Base-by-base conservation (phyloP, 441 rosid species). In the Gossypium gossypioides region DNA sequence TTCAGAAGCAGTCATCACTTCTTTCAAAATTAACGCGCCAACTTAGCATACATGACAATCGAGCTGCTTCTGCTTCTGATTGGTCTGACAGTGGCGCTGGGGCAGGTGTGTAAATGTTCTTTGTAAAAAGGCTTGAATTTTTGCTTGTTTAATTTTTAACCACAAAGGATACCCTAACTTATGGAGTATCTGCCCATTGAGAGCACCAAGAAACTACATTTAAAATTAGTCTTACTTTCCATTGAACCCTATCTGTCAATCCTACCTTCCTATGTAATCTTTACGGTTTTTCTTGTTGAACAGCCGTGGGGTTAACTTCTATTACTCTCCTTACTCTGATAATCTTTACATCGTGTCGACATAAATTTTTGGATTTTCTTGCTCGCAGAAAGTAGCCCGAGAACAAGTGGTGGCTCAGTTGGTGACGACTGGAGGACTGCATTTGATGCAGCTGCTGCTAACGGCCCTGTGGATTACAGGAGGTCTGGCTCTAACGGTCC, bases 351-450 rank as follows among this genome's bases (percentile, higher is more conserved):
- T 56, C 9, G 24, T 21, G 22, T 56, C 15, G 10, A 52, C 54
- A 2, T 37, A 50, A 22, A 16, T 22, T 1, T 44, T 50, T 32
- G 62, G 69, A 6, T 68, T 8, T n/a, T 75, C 24, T 66, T 46
- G 56, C 64, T 54, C 67, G 69, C 85, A 89, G 90, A 86, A 75
- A 83, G 82, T 74, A 86, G 91, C 78, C 91, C 91, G 7, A 86
- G 85, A 86, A 81, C 80, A 55, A 78, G 64, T 64, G 82, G 80
- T 68, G 83, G 80, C 12, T 79, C 82, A n/a, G 69, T 84, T 0
- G 89, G 89, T 5, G 89, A 87, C 48, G 94, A 87, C 69, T 89
- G 92, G 91, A 85, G 86, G 78, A 83, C 90, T 54, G 94, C 94
- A 19, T 89, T 87, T 40, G 82, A 86, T 55, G 84, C 87, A 7